A percentile compares a stretch with the other conserved stretches of the same genome.
These are phyloP conservation scores for Closterium sp. DNA, from an alignment of 139 green algal genomes.

Conservation along the genomic window DNA sequence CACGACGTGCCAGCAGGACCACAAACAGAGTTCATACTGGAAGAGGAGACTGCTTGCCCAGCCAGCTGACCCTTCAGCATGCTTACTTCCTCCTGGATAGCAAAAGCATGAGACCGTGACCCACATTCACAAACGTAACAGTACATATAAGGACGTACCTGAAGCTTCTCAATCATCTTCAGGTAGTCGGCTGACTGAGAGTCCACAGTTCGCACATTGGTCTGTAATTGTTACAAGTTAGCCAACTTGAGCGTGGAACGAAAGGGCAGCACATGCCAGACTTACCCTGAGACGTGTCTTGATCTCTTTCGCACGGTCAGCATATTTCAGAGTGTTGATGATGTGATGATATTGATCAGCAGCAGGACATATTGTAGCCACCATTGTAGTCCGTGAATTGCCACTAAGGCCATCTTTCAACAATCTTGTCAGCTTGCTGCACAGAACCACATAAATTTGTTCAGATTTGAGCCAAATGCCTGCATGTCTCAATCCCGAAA, in stretches of 20 bases:
- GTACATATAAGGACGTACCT: neutral
- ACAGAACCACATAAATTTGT: slow-evolving; percentile 67
- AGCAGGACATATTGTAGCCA: slow-evolving; percentile 67
- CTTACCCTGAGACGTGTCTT: slow-evolving; percentile 72
- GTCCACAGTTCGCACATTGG: slow-evolving; percentile 56
- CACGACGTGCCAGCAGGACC: neutral
- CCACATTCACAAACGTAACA: neutral
- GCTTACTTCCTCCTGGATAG: neutral
- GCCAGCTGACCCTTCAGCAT: neutral
- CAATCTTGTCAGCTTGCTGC: slow-evolving; percentile 76
- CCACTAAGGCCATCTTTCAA: slow-evolving; percentile 65
- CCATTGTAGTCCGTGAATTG: slow-evolving; percentile 84
- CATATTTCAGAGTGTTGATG: slow-evolving; percentile 67
- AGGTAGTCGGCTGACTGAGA: slow-evolving; percentile 66
- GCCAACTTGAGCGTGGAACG: neutral
- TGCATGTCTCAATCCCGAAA: neutral
- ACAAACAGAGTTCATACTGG: neutral
- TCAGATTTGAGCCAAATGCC: slow-evolving; percentile 11
- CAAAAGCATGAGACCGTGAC: neutral
- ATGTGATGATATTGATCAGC: slow-evolving; percentile 81
- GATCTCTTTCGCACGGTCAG: slow-evolving; percentile 82
- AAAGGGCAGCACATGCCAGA: neutral
- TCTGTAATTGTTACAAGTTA: slow-evolving; percentile 17
- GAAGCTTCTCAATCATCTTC: slow-evolving; percentile 66
- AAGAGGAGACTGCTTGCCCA: neutral